Evolutionary conservation across 192 early-diverging fungal species (phyloP).

Genomic region (Linnemannia hyalina): DNA sequence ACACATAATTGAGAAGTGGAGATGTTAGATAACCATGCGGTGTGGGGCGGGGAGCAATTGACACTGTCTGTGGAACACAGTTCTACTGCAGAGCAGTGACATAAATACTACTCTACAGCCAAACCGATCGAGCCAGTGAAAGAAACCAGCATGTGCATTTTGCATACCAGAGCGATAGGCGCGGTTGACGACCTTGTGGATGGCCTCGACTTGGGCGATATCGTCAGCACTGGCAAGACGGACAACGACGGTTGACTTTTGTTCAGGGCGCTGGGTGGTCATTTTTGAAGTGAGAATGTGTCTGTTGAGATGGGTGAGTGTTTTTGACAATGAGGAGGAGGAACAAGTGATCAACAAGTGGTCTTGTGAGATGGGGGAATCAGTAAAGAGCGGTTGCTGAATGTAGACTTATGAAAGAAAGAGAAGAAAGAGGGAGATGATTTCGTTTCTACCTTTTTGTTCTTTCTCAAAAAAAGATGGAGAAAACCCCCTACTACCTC

Average conservation of each 20-base stretch:
- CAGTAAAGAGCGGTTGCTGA: background rate
- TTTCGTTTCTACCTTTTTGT: background rate
- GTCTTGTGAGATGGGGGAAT: background rate
- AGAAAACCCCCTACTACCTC: background rate
- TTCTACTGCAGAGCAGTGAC: too few species aligned
- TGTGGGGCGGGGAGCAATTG: background rate
- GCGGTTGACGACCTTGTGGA: slow-evolving; percentile 57
- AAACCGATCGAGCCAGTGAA: background rate
- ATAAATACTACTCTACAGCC: background rate
- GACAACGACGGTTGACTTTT: slow-evolving; percentile 41
- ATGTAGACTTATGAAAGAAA: background rate
- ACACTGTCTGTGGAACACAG: background rate
- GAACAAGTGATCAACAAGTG: background rate
- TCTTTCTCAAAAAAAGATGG: background rate
- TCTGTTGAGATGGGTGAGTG: background rate
- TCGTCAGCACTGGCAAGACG: slow-evolving; percentile 42
- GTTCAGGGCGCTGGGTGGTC: slow-evolving; percentile 29
- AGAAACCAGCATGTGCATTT: background rate
- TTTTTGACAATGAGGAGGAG: background rate
- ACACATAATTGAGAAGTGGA: background rate
- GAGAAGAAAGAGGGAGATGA: background rate
- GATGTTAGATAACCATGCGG: background rate
- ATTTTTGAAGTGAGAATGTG: background rate
- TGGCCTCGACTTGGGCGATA: slow-evolving; percentile 7
- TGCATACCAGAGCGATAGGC: slow-evolving; percentile 62